Conservation (phyloP, 495 filamentous ascomycete species). For the Penicillium coprophilum region DNA sequence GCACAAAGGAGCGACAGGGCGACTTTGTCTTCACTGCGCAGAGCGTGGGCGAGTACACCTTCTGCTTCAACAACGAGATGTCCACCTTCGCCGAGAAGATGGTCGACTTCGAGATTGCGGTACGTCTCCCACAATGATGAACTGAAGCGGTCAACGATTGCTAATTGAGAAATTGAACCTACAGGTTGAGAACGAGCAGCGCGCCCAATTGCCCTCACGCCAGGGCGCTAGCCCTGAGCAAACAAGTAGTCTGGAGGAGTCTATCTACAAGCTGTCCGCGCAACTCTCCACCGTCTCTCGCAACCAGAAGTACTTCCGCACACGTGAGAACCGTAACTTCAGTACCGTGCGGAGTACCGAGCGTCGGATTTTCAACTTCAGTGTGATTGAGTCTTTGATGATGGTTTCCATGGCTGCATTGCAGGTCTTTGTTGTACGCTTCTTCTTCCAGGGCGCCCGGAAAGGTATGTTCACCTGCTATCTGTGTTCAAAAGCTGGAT, state of each 20-base stretch:
- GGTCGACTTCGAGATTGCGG: slow-evolving; percentile 98
- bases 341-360: slow-evolving; percentile 97
- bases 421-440: slow-evolving; percentile 96
- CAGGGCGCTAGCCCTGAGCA: slow-evolving; percentile 92
- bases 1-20: slow-evolving; percentile 89
- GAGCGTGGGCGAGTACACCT: slow-evolving; percentile 88
- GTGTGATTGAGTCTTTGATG: slow-evolving; percentile 84
- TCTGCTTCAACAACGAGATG: slow-evolving; percentile 99
- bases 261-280: slow-evolving; percentile 89
- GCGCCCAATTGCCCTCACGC: slow-evolving; percentile 78
- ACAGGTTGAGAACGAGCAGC: slow-evolving; percentile 87
- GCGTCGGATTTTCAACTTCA: slow-evolving; percentile 94
- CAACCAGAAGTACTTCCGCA: slow-evolving; percentile 99
- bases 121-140: slow-evolving; percentile 43
- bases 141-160: neutral
- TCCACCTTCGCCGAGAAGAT: slow-evolving; percentile 97
- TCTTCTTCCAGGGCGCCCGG: slow-evolving; percentile 94
- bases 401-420: slow-evolving; percentile 95
- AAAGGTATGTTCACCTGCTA: slow-evolving; percentile 55
- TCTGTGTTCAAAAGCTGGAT: neutral
- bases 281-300: slow-evolving; percentile 94
- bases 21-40: slow-evolving; percentile 98
- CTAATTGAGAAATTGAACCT: slow-evolving; percentile 7
- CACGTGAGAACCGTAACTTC: slow-evolving; percentile 97
- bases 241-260: slow-evolving; percentile 87